Conservation (phyloP, 2,329 filamentous ascomycete genomes). For the Ilyonectria robusta region DNA sequence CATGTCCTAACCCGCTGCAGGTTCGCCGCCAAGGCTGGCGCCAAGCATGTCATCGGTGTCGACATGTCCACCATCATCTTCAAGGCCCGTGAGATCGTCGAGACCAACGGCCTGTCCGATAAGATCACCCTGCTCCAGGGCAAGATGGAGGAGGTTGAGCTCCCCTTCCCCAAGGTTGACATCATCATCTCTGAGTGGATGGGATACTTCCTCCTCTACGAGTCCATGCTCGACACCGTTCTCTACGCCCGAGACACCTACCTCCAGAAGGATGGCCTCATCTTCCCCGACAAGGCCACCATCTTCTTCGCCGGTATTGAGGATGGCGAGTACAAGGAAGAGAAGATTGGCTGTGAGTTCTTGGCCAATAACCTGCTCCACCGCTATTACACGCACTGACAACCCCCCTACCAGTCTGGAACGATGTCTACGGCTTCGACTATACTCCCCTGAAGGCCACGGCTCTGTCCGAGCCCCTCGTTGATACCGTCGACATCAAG, state of each 20-base stretch:
- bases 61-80: conserved; percentile 99
- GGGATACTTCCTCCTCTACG: conserved; percentile 99
- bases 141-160: conserved; percentile 98
- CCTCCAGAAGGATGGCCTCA: conserved; percentile 86
- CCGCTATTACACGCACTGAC: conserved; percentile 12
- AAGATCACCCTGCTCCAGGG: conserved; percentile 98
- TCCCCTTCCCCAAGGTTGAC: conserved; percentile 96
- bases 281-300: conserved; percentile 99
- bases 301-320: conserved; percentile 98
- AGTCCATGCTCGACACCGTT: conserved; percentile 99
- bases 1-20: conserved; percentile 61
- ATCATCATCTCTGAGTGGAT: conserved; percentile 99
- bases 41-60: conserved; percentile 98
- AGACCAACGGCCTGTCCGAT: conserved; percentile 89
- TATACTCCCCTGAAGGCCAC: conserved; percentile 95
- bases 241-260: conserved; percentile 96
- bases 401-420: conserved; percentile 80
- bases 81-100: conserved; percentile 96
- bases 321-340: conserved; percentile 99
- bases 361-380: background rate
- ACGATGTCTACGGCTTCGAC: conserved; percentile 98
- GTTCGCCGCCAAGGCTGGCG: conserved; percentile 96
- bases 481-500: conserved; percentile 98
- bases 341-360: conserved; percentile 97
- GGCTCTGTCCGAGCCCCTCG: conserved; percentile 93